Evolutionary conservation across 2,329 filamentous ascomycete species (phyloP).

Genomic region (Juglanconis oblonga): DNA sequence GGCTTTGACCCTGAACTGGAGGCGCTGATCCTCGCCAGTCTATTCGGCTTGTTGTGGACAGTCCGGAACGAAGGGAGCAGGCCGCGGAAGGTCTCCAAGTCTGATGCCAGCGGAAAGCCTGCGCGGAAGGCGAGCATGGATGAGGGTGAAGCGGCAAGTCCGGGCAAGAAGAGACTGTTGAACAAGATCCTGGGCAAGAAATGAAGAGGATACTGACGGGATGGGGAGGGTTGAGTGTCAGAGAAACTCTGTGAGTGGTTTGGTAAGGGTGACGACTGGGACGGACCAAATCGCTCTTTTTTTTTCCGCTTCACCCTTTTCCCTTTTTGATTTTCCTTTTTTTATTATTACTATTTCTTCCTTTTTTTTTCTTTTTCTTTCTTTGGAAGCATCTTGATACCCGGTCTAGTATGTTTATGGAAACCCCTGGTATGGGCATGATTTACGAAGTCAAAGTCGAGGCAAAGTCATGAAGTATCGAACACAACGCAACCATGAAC

Average conservation of each 20-base stretch:
- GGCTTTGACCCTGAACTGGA: conserved; percentile 12
- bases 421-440: too few species aligned
- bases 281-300: too few species aligned
- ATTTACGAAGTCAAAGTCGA: too few species aligned
- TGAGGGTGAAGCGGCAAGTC: neutral
- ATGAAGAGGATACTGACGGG: neutral
- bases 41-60: conserved; percentile 16
- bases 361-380: neutral
- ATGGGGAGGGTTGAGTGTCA: neutral
- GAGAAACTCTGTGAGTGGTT: too few species aligned
- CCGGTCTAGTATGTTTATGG: too few species aligned
- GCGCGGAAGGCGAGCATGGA: conserved; percentile 1
- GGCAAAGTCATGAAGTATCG: too few species aligned
- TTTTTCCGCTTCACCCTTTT: neutral
- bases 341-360: neutral
- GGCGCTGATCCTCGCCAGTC: conserved; percentile 15
- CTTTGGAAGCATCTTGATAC: neutral
- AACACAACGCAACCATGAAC: too few species aligned
- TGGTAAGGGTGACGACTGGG: too few species aligned
- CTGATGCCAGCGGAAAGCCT: neutral
- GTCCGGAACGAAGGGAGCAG: conserved; percentile 5
- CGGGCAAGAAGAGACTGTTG: conserved; percentile 7
- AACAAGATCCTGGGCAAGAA: conserved; percentile 16
- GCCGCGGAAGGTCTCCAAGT: conserved; percentile 10
- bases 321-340: neutral